These are phyloP conservation scores for Trichocladium antarcticum DNA, from an alignment of 495 filamentous ascomycete genomes.

Conservation along the genomic window DNA sequence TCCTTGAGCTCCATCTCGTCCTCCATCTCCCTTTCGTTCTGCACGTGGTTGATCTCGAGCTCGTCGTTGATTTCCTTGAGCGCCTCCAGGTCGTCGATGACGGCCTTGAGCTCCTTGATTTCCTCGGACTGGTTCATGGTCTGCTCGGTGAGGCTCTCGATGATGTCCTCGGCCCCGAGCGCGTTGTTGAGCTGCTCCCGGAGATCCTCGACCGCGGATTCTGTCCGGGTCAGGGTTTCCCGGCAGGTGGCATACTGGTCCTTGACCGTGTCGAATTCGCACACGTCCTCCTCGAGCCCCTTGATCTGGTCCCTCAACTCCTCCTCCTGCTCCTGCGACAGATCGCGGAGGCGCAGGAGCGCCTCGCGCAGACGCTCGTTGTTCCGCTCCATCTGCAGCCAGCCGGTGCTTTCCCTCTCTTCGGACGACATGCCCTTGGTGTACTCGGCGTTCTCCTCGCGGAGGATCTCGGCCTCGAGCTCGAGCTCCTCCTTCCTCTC, in stretches of 20 bases:
- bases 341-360: constrained; percentile 69
- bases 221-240: constrained; percentile 57
- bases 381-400: constrained; percentile 80
- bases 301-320: constrained; percentile 68
- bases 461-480: constrained; percentile 75
- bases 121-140: constrained; percentile 73
- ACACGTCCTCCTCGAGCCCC: constrained; percentile 64
- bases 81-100: constrained; percentile 73
- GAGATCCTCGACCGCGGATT: constrained; percentile 74
- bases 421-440: constrained; percentile 77
- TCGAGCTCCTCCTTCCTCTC: constrained; percentile 70
- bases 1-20: constrained; percentile 84
- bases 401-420: constrained; percentile 73
- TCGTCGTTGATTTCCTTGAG: constrained; percentile 90
- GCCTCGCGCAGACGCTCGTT: constrained; percentile 86
- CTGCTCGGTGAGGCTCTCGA: constrained; percentile 79
- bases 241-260: constrained; percentile 58
- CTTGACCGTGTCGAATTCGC: constrained; percentile 59
- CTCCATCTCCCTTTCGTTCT: constrained; percentile 87
- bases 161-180: constrained; percentile 78
- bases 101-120: constrained; percentile 66
- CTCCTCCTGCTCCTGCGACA: constrained; percentile 75
- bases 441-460: constrained; percentile 76
- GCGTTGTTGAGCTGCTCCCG: constrained; percentile 85
- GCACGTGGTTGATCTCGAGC: constrained; percentile 82